A percentile compares a stretch with the other conserved stretches of the same genome.
Conservation (phyloP, 176 grass and related monocot species). For the Leersia perrieri region DNA sequence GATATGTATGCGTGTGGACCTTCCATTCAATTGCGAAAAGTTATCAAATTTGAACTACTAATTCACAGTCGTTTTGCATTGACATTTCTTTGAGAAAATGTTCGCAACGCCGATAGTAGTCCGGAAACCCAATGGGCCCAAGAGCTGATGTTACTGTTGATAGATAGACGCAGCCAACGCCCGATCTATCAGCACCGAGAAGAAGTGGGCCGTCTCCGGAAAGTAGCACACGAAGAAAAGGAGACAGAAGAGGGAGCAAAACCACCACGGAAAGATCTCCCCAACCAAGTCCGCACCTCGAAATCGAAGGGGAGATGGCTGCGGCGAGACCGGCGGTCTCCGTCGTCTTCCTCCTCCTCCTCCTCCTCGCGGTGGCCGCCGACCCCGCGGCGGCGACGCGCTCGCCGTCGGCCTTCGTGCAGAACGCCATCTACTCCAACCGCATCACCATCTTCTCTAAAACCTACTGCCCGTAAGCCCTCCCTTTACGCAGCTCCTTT, state of each 20-base stretch:
- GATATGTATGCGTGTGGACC: too few species aligned
- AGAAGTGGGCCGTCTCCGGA: background rate
- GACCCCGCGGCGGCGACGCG: constrained; percentile 31
- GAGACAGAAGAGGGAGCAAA: background rate
- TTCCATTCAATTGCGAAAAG: too few species aligned
- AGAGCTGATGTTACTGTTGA: too few species aligned
- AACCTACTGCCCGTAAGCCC: constrained; percentile 76
- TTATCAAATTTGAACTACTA: too few species aligned
- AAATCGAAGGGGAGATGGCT: constrained; percentile 6
- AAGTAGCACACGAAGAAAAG: background rate
- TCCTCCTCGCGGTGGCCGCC: constrained; percentile 47
- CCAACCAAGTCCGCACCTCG: background rate
- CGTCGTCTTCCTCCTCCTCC: constrained; percentile 35
- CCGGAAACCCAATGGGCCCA: background rate
- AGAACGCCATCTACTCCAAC: constrained; percentile 92
- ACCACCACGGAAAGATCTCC: background rate
- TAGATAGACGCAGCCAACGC: too few species aligned
- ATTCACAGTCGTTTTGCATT: too few species aligned
- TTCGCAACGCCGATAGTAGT: too few species aligned
- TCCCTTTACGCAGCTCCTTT: background rate
- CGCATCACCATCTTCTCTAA: constrained; percentile 97
- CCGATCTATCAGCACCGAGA: too few species aligned
- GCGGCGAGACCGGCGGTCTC: constrained; percentile 5
- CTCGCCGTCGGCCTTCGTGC: constrained; percentile 75
- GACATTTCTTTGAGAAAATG: too few species aligned